Base-by-base conservation (phyloP, 345 rosid genomes). In the Syzygium oleosum region DNA sequence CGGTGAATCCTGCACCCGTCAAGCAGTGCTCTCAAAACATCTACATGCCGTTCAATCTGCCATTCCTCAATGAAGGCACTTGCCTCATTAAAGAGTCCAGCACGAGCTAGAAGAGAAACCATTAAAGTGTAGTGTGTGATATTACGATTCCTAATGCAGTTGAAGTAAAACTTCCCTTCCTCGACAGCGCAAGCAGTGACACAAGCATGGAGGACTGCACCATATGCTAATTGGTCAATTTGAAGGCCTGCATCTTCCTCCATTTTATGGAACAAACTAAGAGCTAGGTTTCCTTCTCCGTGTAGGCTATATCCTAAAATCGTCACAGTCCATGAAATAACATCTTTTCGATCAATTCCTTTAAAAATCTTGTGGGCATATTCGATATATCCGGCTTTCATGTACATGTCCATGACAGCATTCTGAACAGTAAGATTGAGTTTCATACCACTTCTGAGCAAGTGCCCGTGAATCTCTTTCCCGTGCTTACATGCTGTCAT, bases 251-350 rank as follows among this genome's bases (percentile, higher is more conserved):
- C 53, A 16, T 90, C 91, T 52, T 90, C 88, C 87, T 91, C 92
- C 91, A 94, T 89, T 86, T 87, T 23, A 61, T 27, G 84, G 86
- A 93, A 88, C 86, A 91, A 88, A 80, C 55, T 87, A n/a, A 93
- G 56, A 88, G 93, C 96, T 31, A 55, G 83, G 85, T 87, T 90
- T 77, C 94, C 94, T 77, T 92, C 85, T 77, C 95, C 95, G 53
- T 93, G 93, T 85, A 93, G 83, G 91, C 91, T 93, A 77, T 88
- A 89, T 53, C 96, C 94, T 15, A 84, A 78, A 86, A 92, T 89
- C 91, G 93, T 94, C 89, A 93, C 90, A 43, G 95, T 92, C 94
- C 95, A 94, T 3, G 96, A 93, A 55, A 94, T 46, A 51, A 87
- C 84, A 79, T 93, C 95, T 85, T 86, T 93, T 84, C 84, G 79